Conservation (phyloP, 352 stramenopile genomes). For the Pythium volutum region DNA sequence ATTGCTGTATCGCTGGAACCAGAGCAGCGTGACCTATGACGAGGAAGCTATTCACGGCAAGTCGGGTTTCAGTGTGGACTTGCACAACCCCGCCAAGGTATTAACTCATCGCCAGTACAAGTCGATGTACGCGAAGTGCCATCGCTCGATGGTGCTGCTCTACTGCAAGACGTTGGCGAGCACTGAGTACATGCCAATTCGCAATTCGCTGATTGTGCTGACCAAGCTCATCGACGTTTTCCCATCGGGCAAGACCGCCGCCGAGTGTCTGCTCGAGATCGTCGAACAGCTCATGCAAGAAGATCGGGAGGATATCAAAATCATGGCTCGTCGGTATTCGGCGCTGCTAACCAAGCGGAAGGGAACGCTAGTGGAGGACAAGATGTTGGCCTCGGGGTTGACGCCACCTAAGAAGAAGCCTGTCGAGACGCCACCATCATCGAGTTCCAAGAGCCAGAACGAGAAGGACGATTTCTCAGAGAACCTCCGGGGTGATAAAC, state of each 20-base stretch:
- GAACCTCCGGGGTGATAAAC: slow-evolving; percentile 13
- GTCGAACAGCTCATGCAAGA: slow-evolving; percentile 74
- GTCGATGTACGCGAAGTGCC: slow-evolving; percentile 68
- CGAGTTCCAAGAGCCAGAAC: slow-evolving; percentile 22
- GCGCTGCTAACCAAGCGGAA: slow-evolving; percentile 80
- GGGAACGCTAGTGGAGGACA: slow-evolving; percentile 60
- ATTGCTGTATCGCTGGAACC: slow-evolving; percentile 74
- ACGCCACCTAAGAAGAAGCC: slow-evolving; percentile 25
- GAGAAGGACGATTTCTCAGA: slow-evolving; percentile 27
- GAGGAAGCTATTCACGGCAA: slow-evolving; percentile 71
- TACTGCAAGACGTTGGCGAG: slow-evolving; percentile 59
- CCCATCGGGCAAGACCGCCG: slow-evolving; percentile 52
- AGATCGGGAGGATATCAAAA: slow-evolving; percentile 86
- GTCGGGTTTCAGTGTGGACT: slow-evolving; percentile 70
- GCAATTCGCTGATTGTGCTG: slow-evolving; percentile 83
- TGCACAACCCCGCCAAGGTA: slow-evolving; percentile 55
- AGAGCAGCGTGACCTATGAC: slow-evolving; percentile 74
- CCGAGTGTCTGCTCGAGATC: slow-evolving; percentile 58
- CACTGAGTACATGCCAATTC: slow-evolving; percentile 82
- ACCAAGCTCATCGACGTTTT: slow-evolving; percentile 89
- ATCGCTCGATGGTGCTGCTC: slow-evolving; percentile 62
- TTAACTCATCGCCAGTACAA: slow-evolving; percentile 77
- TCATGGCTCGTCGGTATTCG: slow-evolving; percentile 87
- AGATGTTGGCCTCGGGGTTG: slow-evolving; percentile 34
- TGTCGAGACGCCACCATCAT: slow-evolving; percentile 2